phyloP scores from a whole-genome alignment of 768 basidiomycete genomes.

The Pisolithus tinctorius region DNA sequence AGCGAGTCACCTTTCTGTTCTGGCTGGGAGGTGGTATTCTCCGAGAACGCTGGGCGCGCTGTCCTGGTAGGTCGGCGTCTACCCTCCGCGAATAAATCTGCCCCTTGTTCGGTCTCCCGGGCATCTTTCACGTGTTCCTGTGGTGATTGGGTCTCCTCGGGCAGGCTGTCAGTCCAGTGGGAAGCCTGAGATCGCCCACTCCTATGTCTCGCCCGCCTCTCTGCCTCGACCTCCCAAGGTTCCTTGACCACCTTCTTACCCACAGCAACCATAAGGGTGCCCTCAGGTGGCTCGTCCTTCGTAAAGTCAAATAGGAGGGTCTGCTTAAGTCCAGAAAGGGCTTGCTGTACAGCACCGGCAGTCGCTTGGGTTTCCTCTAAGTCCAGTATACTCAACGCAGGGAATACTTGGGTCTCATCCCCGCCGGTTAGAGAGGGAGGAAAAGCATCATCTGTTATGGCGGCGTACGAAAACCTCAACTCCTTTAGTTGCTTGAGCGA shows the following conservation, averaged over 20 bases:
- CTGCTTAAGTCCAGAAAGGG: conserved; percentile 43
- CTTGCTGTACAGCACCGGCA: conserved; percentile 35
- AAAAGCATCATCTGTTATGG: conserved; percentile 57
- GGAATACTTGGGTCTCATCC: conserved; percentile 33
- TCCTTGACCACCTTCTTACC: conserved; percentile 71
- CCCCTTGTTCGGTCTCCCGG: conserved; percentile 80
- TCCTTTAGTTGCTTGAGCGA: conserved; percentile 49
- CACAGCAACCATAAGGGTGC: conserved; percentile 49
- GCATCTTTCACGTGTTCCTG: conserved; percentile 49
- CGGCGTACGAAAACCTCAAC: conserved; percentile 47
- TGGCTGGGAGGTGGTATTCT: conserved; percentile 7
- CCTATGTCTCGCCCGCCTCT: conserved; percentile 43
- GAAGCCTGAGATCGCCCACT: conserved; percentile 26
- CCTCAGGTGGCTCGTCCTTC: conserved; percentile 45
- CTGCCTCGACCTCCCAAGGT: conserved; percentile 74
- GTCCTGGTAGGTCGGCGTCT: conserved; percentile 61
- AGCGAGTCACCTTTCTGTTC: conserved; percentile 13
- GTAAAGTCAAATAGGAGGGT: conserved; percentile 50
- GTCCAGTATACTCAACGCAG: conserved; percentile 51
- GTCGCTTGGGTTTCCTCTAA: conserved; percentile 60
- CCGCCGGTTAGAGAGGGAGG: conserved; percentile 21
- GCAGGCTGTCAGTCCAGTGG: neutral
- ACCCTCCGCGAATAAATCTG: conserved; percentile 68
- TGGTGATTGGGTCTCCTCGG: conserved; percentile 1
- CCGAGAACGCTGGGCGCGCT: conserved; percentile 34